These are phyloP conservation scores for Gonium pectorale DNA, from an alignment of 139 green algal species.

Conservation along the genomic window DNA sequence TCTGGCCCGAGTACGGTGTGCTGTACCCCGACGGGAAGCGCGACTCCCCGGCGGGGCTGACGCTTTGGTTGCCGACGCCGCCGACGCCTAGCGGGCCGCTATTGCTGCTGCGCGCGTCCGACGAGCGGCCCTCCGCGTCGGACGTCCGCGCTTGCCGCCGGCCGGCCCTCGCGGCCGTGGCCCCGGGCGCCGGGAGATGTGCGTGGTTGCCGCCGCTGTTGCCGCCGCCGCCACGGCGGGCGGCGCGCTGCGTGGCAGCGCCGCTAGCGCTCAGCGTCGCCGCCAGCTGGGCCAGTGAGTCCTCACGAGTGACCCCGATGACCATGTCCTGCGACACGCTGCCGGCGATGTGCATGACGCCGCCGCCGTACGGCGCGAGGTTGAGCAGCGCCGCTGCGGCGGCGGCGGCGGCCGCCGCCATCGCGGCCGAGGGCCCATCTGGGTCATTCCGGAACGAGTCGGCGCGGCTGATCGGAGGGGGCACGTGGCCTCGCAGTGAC, in stretches of 20 bases:
- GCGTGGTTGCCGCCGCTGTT: no score
- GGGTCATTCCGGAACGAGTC: conserved; percentile 1
- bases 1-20: not conserved
- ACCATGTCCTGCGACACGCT: not conserved
- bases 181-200: no score
- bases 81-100: not conserved
- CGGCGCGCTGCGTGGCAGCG: not conserved
- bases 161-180: no score
- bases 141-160: no score
- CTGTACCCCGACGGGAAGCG: conserved; percentile 4
- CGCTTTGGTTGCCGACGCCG: not conserved
- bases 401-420: conserved; percentile 20
- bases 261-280: not conserved
- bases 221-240: no score
- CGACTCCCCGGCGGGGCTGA: not conserved
- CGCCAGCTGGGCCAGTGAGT: not conserved
- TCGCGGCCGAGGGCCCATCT: conserved; percentile 17
- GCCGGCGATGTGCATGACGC: not conserved
- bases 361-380: not conserved
- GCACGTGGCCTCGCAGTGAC: not conserved
- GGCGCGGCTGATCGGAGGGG: not conserved
- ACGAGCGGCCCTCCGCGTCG: no score
- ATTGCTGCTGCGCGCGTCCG: not conserved
- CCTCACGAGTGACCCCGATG: not conserved
- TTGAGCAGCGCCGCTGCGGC: conserved; percentile 25